Base-by-base conservation (phyloP, 176 grass and related monocot genomes). In the Cenchrus americanus region DNA sequence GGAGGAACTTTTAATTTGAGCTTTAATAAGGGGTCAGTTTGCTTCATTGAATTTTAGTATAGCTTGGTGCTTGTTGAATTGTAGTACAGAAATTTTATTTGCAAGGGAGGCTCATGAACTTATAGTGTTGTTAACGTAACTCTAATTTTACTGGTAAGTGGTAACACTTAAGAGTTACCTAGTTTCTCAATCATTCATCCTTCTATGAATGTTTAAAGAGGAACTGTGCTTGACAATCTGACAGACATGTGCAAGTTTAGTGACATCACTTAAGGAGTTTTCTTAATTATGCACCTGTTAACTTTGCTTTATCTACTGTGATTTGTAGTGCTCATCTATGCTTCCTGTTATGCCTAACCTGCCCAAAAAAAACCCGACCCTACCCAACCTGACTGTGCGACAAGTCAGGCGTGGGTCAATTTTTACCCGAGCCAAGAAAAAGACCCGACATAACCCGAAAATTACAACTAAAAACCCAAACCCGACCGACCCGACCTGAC, bases 1-100 rank as follows among this genome's bases (percentile, higher is more conserved):
- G 32, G 72, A 66, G 32, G 24, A 46, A 65, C 60, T 43, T 69
- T 17, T 66, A 43, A 69, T 70, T 82, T 41, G 11, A 69, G 37
- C n/a, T 27, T 66, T 62, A 4, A 14, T 87, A 61, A 40, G 34
- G 40, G 75, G 10, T 75, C 24, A 8, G 14, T 37, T 66, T 59
- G n/a, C 14, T 15, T 26, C 8, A 10, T 60, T 78, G 23, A 23
- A 51, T 73, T 49, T 1, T 42, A 42, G 61, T 75, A 55, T 2
- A 4, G 59, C 24, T 12, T 27, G 14, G 37, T 66, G 58, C 6
- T 41, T 6, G n/a, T 70, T 70, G 67, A 66, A 46, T 23, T 70
- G 42, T 46, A 70, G 21, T 42, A 65, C 11, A 37, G 22, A 82
- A 49, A 37, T 40, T 72, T 47, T 8, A 13, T 49, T 62, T 47